Percentiles rank a stretch among this genome's conserved stretches.
Conservation (phyloP, 768 basidiomycete genomes). For the Megacollybia marginata region DNA sequence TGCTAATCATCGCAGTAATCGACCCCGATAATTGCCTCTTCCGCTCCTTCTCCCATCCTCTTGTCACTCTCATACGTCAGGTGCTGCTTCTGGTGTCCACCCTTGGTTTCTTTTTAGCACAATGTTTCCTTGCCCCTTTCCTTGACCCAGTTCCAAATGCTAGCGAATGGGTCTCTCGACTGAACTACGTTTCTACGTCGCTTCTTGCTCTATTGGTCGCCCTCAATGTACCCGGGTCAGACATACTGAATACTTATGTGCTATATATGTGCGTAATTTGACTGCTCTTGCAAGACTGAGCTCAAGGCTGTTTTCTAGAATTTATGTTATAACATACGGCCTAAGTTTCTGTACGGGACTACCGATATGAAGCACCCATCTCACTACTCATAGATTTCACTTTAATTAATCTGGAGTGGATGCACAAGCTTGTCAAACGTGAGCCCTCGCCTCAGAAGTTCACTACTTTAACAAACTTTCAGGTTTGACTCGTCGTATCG, state of each 20-base stretch:
- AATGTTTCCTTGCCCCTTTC: slow-evolving; percentile 58
- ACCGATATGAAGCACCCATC: slow-evolving; percentile 2
- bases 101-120: slow-evolving; percentile 50
- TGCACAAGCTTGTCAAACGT: slow-evolving; percentile 59
- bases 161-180: slow-evolving; percentile 64
- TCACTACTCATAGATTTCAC: slow-evolving; percentile 46
- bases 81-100: slow-evolving; percentile 50
- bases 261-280: slow-evolving; percentile 49
- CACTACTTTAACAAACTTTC: neutral
- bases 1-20: slow-evolving; percentile 59
- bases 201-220: slow-evolving; percentile 57
- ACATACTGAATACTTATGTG: slow-evolving; percentile 52
- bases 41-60: slow-evolving; percentile 40
- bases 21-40: slow-evolving; percentile 71
- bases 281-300: neutral
- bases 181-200: slow-evolving; percentile 65
- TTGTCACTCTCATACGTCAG: slow-evolving; percentile 54
- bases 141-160: slow-evolving; percentile 67
- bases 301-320: slow-evolving; percentile 16
- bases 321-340: slow-evolving; percentile 57
- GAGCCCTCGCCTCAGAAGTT: slow-evolving; percentile 11
- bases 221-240: slow-evolving; percentile 45
- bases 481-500: slow-evolving; percentile 58
- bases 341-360: slow-evolving; percentile 49
- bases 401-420: slow-evolving; percentile 42